Base-by-base conservation (phyloP, 169 alveolate species). In the Condylostoma magnum region DNA sequence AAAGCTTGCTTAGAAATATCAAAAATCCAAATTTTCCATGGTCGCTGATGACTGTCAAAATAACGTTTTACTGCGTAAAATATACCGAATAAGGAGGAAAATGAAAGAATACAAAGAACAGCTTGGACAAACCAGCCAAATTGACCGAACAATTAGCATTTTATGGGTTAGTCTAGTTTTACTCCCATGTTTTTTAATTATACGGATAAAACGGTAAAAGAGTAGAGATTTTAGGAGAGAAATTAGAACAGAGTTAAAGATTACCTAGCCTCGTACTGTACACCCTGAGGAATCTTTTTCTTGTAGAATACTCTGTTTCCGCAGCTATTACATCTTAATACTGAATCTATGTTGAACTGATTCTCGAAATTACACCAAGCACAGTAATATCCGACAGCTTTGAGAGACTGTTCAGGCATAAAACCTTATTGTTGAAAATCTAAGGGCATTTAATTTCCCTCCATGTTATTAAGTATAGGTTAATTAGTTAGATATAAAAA, bases 221-320 rank as follows among this genome's bases (percentile, higher is more conserved):
- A n/a, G n/a, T n/a, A n/a, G n/a, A n/a, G n/a, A n/a, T n/a, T n/a
- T n/a, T n/a, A n/a, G n/a, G n/a, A n/a, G n/a, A n/a, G n/a, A n/a
- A n/a, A n/a, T n/a, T n/a, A n/a, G n/a, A n/a, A n/a, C n/a, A n/a
- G n/a, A n/a, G n/a, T n/a, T n/a, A n/a, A n/a, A n/a, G n/a, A n/a
- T 63, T 63, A 67, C n/a, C 65, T 22, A 10, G 76, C 76, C 34
- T 67, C 76, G 28, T 67, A 67, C 12, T 48, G 60, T 52, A 38
- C 31, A 10, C 76, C 76, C 20, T 38, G 66, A 27, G 20, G 44
- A 3, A 47, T 20, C 10, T 37, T 12, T 30, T 48, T 67, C 66
- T 67, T 67, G 66, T 67, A 67, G 50, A 67, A 67, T 30, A 67
- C 50, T 48, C 76, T 22, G 65, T 67, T 48, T 12, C 76, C 76